Percentiles rank a stretch among this genome's conserved stretches.
These are phyloP conservation scores for Conringia planisiliqua DNA, from an alignment of 345 rosid species.

Conservation along the genomic window DNA sequence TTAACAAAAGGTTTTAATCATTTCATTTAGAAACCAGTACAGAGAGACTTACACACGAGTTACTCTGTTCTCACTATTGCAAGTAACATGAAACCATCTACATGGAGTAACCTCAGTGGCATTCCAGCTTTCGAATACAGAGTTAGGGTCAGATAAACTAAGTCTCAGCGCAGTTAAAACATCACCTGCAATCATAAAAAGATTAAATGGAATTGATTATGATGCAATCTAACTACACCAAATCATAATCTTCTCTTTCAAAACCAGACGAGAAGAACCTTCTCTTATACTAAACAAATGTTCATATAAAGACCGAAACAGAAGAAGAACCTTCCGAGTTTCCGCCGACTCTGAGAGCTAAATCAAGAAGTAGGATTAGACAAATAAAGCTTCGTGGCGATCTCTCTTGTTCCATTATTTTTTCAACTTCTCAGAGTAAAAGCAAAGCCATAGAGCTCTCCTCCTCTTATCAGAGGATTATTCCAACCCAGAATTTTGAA, in stretches of 20 bases:
- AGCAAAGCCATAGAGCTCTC: neutral
- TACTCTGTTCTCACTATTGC: slow-evolving; percentile 60
- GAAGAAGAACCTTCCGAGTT: slow-evolving; percentile 57
- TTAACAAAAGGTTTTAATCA: neutral
- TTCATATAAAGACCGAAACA: neutral
- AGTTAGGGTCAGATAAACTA: slow-evolving; percentile 47
- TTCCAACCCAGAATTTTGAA: no score
- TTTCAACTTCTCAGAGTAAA: neutral
- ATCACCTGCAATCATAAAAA: slow-evolving; percentile 51
- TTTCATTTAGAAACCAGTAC: neutral
- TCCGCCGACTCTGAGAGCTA: slow-evolving; percentile 41
- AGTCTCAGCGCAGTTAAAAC: slow-evolving; percentile 59
- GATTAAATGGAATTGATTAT: no score
- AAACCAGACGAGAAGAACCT: no score
- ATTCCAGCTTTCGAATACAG: slow-evolving; percentile 76
- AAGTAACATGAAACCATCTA: slow-evolving; percentile 66
- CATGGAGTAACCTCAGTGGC: slow-evolving; percentile 64
- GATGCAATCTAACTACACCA: no score
- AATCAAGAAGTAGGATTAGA: slow-evolving; percentile 34
- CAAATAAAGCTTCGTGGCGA: slow-evolving; percentile 31
- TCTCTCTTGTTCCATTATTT: slow-evolving; percentile 14
- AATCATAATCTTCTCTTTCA: no score
- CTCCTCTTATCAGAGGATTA: no score
- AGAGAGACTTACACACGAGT: no score
- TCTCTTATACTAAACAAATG: neutral